Base-by-base conservation (phyloP, 768 basidiomycete species). In the Lactifluus echinatus region DNA sequence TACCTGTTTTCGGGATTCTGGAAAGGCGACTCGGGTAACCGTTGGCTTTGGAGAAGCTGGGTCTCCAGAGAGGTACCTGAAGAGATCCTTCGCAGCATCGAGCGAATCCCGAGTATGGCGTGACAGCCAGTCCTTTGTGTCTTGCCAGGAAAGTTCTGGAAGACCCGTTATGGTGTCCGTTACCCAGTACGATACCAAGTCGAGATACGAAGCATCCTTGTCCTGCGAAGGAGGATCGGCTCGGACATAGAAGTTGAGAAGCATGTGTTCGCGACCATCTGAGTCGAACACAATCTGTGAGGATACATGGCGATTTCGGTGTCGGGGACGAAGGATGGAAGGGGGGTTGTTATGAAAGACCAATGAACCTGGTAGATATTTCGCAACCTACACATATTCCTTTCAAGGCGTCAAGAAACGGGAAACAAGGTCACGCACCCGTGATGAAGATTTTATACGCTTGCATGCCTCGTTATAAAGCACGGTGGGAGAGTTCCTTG, bases 401-500 rank as follows among this genome's bases (percentile, higher is more conserved):
- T 33, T 48, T 53, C 6, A 53, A 48, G 31, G 14, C 28, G 26
- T 31, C 17, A 42, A 28, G 46, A 34, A 36, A 14, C 14, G 23
- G 31, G 31, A 34, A 8, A 37, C 29, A 24, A 39, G 23, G 34
- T 34, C 12, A 66, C 75, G 40, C 59, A 81, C 79, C 66, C 68
- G 70, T 19, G 71, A 67, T 2, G 80, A 82, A 0, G 67, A 66
- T 57, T 76, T 74, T 54, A 81, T 78, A 51, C 71, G 72, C 29
- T 79, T 71, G 65, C 80, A 81, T 24, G 79, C 76, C 37, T 79
- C 75, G 40, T 79, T 79, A 65, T 90, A 89, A 31, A 93, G 71
- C 26, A 89, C 87, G 4, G 89, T 89, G 5, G 90, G 87, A 26
- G 89, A 91, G 67, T 93, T 93, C 67, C 79, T 83, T n/a, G 90